These are phyloP conservation scores for Viridothelium virens DNA, from an alignment of 495 filamentous ascomycete species.

Conservation along the genomic window DNA sequence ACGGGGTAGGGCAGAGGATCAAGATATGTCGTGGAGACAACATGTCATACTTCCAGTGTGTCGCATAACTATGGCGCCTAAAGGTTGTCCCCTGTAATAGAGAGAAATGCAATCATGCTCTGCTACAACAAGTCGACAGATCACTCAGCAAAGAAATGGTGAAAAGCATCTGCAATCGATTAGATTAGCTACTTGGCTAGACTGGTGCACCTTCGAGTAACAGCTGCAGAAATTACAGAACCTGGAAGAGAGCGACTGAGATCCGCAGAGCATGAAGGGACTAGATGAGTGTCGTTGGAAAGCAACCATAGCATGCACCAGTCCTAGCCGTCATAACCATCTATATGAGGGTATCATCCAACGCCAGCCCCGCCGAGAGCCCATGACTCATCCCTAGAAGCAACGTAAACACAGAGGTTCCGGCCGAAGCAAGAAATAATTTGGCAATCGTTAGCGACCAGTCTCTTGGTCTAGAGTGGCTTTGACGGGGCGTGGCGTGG, in stretches of 20 bases:
- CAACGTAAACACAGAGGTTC: conserved; percentile 5
- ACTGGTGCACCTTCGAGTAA: not conserved
- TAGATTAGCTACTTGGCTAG: conserved; percentile 5
- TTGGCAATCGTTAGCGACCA: not conserved
- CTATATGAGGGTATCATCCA: conserved; percentile 19
- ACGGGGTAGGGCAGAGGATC: not conserved
- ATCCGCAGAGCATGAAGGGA: not conserved
- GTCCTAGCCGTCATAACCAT: not conserved
- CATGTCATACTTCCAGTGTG: not conserved
- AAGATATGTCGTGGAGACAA: too few species aligned
- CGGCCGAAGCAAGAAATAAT: not conserved
- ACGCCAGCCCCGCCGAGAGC: conserved; percentile 2
- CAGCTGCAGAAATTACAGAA: not conserved
- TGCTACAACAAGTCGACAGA: not conserved
- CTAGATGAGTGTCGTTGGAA: not conserved
- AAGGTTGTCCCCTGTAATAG: not conserved
- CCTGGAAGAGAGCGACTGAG: not conserved
- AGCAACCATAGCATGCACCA: conserved; percentile 5
- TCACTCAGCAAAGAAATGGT: not conserved
- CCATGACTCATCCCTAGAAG: conserved; percentile 5
- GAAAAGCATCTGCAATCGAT: not conserved
- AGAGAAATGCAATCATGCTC: not conserved
- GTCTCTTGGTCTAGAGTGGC: conserved; percentile 2
- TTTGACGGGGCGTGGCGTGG: conserved; percentile 22
- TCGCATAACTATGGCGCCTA: not conserved